Base-by-base conservation (phyloP, 768 basidiomycete species). In the Lyophyllum shimeji region DNA sequence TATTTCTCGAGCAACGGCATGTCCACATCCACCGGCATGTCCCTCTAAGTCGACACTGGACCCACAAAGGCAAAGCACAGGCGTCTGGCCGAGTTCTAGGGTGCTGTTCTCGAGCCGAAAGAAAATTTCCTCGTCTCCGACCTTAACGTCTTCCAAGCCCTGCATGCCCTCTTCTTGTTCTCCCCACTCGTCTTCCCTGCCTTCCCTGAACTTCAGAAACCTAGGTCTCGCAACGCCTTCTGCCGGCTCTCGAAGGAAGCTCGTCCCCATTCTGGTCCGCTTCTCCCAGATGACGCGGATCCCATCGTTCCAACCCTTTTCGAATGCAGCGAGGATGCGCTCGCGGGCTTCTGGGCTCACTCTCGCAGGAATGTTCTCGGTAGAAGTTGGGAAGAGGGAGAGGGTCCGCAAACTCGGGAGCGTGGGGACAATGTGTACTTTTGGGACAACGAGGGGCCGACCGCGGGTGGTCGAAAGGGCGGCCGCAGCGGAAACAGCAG, bases 251-350 rank as follows among this genome's bases (percentile, higher is more conserved):
- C 64, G 43, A 11, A 47, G 1, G 39, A 63, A 80, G 25, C 80
- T 83, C 58, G 76, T 69, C 48, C 70, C 64, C 52, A 84, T 58
- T 52, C 84, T 71, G 5, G 65, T 67, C 27, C 80, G 76, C 13
- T 75, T 78, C n/a, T 77, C 76, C n/a, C 67, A 67, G 21, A 89
- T 71, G 46, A 79, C 78, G 15, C 71, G 67, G 45, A 89, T 61
- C 3, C 87, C 88, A 60, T 84, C 80, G 2, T 68, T 66, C 87
- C 87, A 89, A 15, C 87, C 89, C 24, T 69, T 73, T 63, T 75
- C 75, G 62, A 89, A 91, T 58, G 82, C 80, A 0, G 66, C 65
- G 11, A 75, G 72, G 45, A 86, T 77, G 31, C 3, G 33, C 15
- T n/a, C 48, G 21, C 44, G 55, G 20, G 42, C 52, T 0, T 56